phyloP scores from a whole-genome alignment of 805 yeast genomes.

The Zygosaccharomyces pseudorouxii region DNA sequence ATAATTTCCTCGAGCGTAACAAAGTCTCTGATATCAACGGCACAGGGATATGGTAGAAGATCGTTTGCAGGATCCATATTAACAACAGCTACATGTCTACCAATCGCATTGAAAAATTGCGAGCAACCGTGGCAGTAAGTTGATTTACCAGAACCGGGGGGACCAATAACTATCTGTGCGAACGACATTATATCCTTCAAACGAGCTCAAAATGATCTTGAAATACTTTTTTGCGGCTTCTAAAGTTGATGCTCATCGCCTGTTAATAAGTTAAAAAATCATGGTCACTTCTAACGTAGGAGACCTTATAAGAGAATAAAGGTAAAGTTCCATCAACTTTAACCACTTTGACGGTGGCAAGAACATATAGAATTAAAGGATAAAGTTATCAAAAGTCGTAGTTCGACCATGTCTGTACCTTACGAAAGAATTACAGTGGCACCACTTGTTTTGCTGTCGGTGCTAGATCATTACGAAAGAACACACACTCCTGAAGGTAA shows the following conservation, averaged over 20 bases:
- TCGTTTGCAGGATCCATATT: slow-evolving; percentile 94
- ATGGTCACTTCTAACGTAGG: slow-evolving; percentile 4
- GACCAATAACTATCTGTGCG: slow-evolving; percentile 93
- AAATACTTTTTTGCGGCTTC: background rate
- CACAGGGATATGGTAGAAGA: slow-evolving; percentile 60
- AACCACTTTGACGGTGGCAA: slow-evolving; percentile 6
- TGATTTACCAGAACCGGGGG: slow-evolving; percentile 97
- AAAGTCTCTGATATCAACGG: slow-evolving; percentile 73
- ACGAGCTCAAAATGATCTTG: background rate
- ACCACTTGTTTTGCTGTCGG: slow-evolving; percentile 88
- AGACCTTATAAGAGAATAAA: slow-evolving; percentile 1
- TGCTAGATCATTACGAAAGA: slow-evolving; percentile 92
- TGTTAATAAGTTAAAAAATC: background rate
- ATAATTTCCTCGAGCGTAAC: slow-evolving; percentile 73
- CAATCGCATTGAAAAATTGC: slow-evolving; percentile 91
- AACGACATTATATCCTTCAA: slow-evolving; percentile 45
- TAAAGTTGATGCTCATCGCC: background rate
- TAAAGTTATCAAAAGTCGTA: background rate
- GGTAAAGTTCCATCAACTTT: slow-evolving; percentile 3
- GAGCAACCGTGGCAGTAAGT: slow-evolving; percentile 91
- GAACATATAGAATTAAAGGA: background rate
- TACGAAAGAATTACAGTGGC: slow-evolving; percentile 79
- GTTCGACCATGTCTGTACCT: slow-evolving; percentile 13
- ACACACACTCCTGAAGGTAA: slow-evolving; percentile 68
- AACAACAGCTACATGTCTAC: slow-evolving; percentile 77